phyloP scores from a whole-genome alignment of 2,329 filamentous ascomycete genomes.

The Aspergillus sp. region DNA sequence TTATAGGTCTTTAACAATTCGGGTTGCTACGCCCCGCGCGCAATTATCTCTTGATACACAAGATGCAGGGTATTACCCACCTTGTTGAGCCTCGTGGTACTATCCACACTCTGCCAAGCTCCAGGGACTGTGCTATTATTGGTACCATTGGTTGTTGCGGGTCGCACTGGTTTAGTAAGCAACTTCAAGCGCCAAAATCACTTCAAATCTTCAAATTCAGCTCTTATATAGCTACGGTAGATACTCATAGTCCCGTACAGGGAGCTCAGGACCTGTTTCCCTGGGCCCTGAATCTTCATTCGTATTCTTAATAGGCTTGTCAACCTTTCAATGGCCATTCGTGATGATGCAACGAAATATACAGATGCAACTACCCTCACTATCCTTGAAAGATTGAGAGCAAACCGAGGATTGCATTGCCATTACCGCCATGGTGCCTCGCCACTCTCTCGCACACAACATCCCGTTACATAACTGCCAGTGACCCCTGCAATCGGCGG shows the following conservation, averaged over 20 bases:
- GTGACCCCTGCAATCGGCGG: background rate
- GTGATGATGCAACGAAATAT: background rate
- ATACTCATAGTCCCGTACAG: background rate
- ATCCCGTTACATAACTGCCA: background rate
- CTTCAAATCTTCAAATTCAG: too few relatives aligned
- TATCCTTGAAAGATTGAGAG: background rate
- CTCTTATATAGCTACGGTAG: background rate
- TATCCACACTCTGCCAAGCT: background rate
- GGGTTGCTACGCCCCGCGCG: background rate
- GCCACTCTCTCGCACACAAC: background rate
- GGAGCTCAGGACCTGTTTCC: background rate
- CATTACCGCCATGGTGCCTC: background rate
- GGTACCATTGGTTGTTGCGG: background rate
- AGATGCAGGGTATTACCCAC: background rate
- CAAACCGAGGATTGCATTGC: background rate
- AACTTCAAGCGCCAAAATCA: background rate
- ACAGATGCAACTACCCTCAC: background rate
- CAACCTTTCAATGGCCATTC: background rate
- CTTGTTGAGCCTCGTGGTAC: background rate
- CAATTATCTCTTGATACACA: background rate
- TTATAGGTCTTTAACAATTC: background rate
- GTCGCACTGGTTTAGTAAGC: background rate
- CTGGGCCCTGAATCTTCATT: background rate
- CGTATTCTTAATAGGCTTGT: background rate
- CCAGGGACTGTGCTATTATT: background rate